Evolutionary conservation across 2,329 filamentous ascomycete genomes (phyloP), one percentile per base, ranked within the genome.

Genomic region (Pestalotiopsis sp.): DNA sequence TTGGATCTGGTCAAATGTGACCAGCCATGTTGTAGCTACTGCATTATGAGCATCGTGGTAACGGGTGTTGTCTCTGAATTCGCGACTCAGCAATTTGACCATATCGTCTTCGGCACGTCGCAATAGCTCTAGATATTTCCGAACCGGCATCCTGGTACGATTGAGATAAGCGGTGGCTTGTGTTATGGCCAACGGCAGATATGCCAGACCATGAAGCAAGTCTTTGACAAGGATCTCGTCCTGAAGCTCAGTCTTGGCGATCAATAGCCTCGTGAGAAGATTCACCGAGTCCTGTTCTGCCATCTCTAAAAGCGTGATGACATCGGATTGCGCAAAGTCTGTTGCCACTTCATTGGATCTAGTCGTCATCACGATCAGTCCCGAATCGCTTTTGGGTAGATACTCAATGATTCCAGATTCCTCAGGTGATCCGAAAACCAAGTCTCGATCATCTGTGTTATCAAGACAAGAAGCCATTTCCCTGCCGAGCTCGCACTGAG

Each of bases 101-200:
- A 72, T 68, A 13, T 80, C 73, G 14, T 81, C 23, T 7, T 82
- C 74, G 0, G 77, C 78, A 4, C 70, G 72, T 9, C 68, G 68
- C 9, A 83, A 71, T 0, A 83, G 76, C 0, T 25, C 59, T 4
- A 84, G 66, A 69, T 85, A 84, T 31, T 78, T 65, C 0, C 40
- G 6, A 2, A 80, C 61, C 1, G 75, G 31, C 4, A 73, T 69
- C 23, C 70, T 60, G 27, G 71, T 80, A 14, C 60, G 63, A 27
- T 80, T 82, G 20, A 84, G 74, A 57, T 81, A 84, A 2, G 80
- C 79, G 4, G 78, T 75, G 2, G 81, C 79, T 72, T 83, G 78
- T 1, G 72, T 74, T 23, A 83, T 83, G 17, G 79, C 81, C 7
- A 82, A 73, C 0, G 82, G 82, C 17, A 85, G 78, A 68, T 73